Percentiles rank a stretch among this genome's conserved stretches.
Conservation (phyloP, 2,329 filamentous ascomycete genomes). For the Aspergillus glaucus region DNA sequence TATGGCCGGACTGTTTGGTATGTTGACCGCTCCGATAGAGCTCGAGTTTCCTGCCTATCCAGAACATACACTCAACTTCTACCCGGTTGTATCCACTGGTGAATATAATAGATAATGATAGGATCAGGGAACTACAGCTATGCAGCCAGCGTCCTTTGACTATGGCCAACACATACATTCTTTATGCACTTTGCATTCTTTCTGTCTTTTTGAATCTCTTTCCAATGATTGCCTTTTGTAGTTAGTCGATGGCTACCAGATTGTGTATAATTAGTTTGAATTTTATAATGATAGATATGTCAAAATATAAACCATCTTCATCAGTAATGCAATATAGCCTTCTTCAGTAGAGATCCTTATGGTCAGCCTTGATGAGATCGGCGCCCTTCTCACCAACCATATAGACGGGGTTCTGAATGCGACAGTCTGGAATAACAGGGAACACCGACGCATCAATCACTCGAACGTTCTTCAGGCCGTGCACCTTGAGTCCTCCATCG, state of each 20-base stretch:
- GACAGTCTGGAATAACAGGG: slow-evolving; percentile 48
- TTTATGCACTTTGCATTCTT: not conserved
- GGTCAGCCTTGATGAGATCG: not conserved
- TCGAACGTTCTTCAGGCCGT: slow-evolving; percentile 47
- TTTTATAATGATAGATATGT: not conserved
- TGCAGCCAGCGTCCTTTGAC: not conserved
- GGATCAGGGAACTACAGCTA: not conserved
- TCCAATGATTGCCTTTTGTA: not conserved
- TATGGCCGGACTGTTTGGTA: too few relatives aligned
- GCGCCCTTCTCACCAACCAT: slow-evolving; percentile 47
- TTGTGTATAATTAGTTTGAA: too few relatives aligned
- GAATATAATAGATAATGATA: not conserved
- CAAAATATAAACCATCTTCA: not conserved
- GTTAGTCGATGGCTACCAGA: not conserved
- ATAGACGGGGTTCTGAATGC: slow-evolving; percentile 55
- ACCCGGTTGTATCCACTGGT: too few relatives aligned
- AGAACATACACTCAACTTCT: too few relatives aligned
- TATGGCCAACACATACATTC: not conserved
- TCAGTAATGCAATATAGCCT: not conserved
- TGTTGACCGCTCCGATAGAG: not conserved
- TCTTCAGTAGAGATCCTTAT: not conserved
- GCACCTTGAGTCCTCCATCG: slow-evolving; percentile 44
- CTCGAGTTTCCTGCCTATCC: too few relatives aligned
- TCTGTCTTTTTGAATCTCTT: not conserved
- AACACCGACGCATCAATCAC: slow-evolving; percentile 52